Conservation (phyloP, 1,139 yeast species). For the Geotrichum phurueaensis region DNA sequence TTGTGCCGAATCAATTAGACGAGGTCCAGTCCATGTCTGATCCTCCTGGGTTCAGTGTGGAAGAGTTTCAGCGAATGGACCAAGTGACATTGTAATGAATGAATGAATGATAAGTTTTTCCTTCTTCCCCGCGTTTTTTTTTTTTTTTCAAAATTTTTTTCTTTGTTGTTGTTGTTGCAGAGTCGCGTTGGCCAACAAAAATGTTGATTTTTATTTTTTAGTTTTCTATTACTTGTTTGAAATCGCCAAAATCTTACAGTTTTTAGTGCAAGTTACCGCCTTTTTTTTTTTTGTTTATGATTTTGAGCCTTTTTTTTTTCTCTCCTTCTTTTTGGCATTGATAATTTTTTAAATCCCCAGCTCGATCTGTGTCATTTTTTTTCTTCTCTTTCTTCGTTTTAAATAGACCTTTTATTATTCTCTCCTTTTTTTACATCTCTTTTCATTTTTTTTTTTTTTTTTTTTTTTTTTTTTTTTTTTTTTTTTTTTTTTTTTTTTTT, state of each 20-base stretch:
- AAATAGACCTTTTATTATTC: background rate
- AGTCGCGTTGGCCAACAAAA: background rate
- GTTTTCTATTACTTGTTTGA: background rate
- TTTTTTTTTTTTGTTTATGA: background rate
- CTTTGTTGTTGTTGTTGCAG: background rate
- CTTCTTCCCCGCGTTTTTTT: background rate
- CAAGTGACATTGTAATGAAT: background rate
- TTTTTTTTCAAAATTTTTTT: background rate
- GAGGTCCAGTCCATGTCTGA: constrained; percentile 23
- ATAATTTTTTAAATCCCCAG: too few relatives aligned
- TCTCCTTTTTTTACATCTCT: background rate
- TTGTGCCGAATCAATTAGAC: constrained; percentile 41
- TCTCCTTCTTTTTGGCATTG: background rate
- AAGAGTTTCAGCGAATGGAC: constrained; percentile 16
- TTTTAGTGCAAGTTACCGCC: background rate
- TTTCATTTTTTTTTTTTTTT: background rate
- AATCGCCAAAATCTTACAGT: too few relatives aligned
- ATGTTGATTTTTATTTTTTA: background rate
- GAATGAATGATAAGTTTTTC: background rate
- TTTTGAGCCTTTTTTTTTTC: background rate
- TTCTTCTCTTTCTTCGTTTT: too few relatives aligned
- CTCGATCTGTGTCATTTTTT: too few relatives aligned
- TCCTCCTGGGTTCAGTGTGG: constrained; percentile 11
- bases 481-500: background rate
- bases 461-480: background rate